Evolutionary conservation across 2,329 filamentous ascomycete genomes (phyloP).

Genomic region (Aspergillus ibericus): DNA sequence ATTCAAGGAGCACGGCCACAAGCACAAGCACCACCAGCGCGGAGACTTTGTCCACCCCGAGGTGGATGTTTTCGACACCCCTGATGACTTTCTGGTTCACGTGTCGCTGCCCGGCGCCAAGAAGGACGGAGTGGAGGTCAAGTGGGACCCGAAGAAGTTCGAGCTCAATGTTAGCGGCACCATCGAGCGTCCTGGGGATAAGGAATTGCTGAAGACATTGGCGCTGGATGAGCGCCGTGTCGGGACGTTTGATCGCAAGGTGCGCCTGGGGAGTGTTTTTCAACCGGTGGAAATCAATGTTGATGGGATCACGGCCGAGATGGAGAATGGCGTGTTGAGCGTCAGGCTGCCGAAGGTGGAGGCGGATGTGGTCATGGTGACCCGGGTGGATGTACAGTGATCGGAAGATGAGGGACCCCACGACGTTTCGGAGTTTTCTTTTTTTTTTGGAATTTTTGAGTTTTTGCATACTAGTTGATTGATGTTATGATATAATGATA

Average conservation of each 20-base stretch:
- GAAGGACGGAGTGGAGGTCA: constrained; percentile 7
- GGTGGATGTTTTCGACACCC: constrained; percentile 3
- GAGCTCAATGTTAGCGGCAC: constrained; percentile 1
- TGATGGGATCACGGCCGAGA: not conserved
- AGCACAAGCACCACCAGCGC: not conserved
- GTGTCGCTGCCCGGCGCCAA: constrained; percentile 4
- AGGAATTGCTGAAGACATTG: constrained; percentile 2
- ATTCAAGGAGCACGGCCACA: not conserved
- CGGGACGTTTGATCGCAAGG: constrained; percentile 3
- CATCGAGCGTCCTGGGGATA: not conserved
- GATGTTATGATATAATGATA: no score
- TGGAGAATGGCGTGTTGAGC: constrained; percentile 4
- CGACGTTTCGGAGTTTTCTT: no score
- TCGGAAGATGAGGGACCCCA: no score
- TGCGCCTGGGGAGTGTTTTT: not conserved
- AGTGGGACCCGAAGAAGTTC: constrained; percentile 6
- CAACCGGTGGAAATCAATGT: constrained; percentile 2
- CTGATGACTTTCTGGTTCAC: constrained; percentile 1
- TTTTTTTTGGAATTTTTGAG: no score
- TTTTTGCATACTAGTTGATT: no score
- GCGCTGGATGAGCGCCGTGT: constrained; percentile 5
- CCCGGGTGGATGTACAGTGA: constrained; percentile 4
- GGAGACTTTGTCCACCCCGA: constrained; percentile 1
- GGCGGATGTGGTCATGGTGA: constrained; percentile 1
- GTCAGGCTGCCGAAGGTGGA: constrained; percentile 6